phyloP scores from a whole-genome alignment of 179 eudicot genomes.

The Camellia oleifera region DNA sequence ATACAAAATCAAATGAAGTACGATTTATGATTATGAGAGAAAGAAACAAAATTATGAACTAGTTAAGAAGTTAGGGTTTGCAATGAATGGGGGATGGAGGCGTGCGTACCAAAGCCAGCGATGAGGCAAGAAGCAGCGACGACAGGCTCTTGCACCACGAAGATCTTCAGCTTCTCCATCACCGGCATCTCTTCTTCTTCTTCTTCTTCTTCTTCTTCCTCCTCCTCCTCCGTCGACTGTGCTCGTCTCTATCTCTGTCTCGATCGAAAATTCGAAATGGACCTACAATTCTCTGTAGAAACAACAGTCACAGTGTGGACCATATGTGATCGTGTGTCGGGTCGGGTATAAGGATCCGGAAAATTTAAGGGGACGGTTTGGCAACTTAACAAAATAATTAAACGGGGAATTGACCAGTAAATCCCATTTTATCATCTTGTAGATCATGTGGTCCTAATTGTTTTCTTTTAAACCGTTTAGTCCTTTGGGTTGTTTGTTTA shows the following conservation, averaged over 20 bases:
- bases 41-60: not conserved
- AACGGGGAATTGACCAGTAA: no score
- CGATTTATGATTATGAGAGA: not conserved
- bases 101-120: conserved; percentile 46
- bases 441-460: no score
- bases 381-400: no score
- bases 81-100: not conserved
- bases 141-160: conserved; percentile 59
- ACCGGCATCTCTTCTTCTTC: conserved; percentile 34
- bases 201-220: not conserved
- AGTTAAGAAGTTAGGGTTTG: not conserved
- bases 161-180: conserved; percentile 51
- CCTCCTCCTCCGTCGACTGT: conserved; percentile 1
- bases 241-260: not conserved
- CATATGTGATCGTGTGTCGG: not conserved
- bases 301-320: not conserved
- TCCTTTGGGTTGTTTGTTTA: no score
- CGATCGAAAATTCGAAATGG: no score
- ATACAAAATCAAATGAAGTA: not conserved
- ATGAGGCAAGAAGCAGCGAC: conserved; percentile 62
- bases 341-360: not conserved
- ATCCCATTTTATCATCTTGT: no score
- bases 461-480: no score
- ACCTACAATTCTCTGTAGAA: no score
- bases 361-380: no score